Evolutionary conservation across 495 filamentous ascomycete species (phyloP).

Genomic region (Aspergillus kassunensis): DNA sequence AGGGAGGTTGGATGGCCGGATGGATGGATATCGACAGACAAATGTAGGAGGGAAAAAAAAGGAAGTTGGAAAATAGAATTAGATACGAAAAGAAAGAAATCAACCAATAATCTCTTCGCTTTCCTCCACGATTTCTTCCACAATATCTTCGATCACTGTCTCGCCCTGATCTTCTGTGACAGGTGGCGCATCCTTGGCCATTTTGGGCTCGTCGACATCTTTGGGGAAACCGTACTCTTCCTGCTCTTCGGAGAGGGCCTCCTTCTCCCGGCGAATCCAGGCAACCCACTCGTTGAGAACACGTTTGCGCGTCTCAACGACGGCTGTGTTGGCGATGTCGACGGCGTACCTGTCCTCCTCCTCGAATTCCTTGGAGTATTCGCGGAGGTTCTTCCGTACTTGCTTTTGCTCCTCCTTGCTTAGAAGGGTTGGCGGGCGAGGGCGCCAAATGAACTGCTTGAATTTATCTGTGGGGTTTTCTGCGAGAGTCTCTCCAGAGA

Average conservation of each 20-base stretch:
- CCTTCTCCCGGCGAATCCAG: slow-evolving; percentile 73
- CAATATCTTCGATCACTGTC: slow-evolving; percentile 77
- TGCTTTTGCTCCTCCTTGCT: slow-evolving; percentile 93
- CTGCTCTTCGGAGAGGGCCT: slow-evolving; percentile 69
- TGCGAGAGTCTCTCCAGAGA: slow-evolving; percentile 81
- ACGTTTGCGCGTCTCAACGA: slow-evolving; percentile 81
- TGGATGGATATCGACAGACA: slow-evolving; percentile 21
- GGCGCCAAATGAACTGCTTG: slow-evolving; percentile 95
- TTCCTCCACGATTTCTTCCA: slow-evolving; percentile 94
- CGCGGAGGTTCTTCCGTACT: slow-evolving; percentile 95
- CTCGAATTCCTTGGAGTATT: slow-evolving; percentile 92
- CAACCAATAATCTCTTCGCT: slow-evolving; percentile 70
- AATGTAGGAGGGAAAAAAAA: slow-evolving; percentile 22
- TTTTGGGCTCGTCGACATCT: slow-evolving; percentile 54
- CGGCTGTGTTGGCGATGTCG: slow-evolving; percentile 85
- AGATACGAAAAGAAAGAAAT: slow-evolving; percentile 37
- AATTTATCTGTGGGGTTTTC: slow-evolving; percentile 95
- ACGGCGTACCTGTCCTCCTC: slow-evolving; percentile 90
- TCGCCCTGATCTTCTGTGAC: slow-evolving; percentile 58
- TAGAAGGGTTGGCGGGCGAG: slow-evolving; percentile 82
- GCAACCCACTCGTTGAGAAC: slow-evolving; percentile 85
- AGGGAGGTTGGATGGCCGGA: too few species aligned
- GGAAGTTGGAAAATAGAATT: slow-evolving; percentile 37
- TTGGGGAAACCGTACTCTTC: slow-evolving; percentile 61
- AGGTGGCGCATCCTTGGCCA: slow-evolving; percentile 45